Base-by-base conservation (phyloP, 305 asterid genomes). In the Fraxinus latifolia region DNA sequence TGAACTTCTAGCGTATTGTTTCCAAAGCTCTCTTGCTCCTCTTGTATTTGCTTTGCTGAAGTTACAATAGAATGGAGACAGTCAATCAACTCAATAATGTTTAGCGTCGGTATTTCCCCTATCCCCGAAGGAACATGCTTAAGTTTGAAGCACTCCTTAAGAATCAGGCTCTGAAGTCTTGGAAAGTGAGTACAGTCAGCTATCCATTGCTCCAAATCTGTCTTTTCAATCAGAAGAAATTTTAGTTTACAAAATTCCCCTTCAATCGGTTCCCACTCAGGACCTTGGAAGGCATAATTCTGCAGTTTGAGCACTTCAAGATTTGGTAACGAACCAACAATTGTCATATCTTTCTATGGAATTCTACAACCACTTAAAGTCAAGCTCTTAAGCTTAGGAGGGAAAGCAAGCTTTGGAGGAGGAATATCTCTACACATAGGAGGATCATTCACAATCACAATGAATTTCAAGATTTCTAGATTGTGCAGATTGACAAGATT, bases 21-120 rank as follows among this genome's bases (percentile, higher is more conserved):
- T 23, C 70, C 80, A 31, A 0, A 50, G 68, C n/a, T 27, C 62
- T 55, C 67, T 25, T 81, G 80, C 67, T 53, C 76, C 77, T 81
- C 50, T n/a, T 37, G 44, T 17, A 81, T 75, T 36, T 75, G 19
- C 33, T 36, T 27, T 0, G 31, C 70, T 0, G 76, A 81, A 0
- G n/a, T 15, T 25, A 9, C 75, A 15, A 60, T 67, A 17, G 77
- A 75, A 25, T 5, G 53, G 31, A 11, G 17, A 23, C 80, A 81
- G 6, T 29, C 4, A 58, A 9, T 0, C 31, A 75, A 74, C 17
- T 81, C 53, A 55, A 55, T 55, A 19, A 55, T 19, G 9, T 55
- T 55, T 19, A 55, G 27, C 21, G 67, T 55, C 5, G 8, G 25
- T 15, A 55, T 55, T 17, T 55, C 27, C 9, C 67, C 67, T 0